Conservation (phyloP, 257 asterid species). For the Solanum virginianum region DNA sequence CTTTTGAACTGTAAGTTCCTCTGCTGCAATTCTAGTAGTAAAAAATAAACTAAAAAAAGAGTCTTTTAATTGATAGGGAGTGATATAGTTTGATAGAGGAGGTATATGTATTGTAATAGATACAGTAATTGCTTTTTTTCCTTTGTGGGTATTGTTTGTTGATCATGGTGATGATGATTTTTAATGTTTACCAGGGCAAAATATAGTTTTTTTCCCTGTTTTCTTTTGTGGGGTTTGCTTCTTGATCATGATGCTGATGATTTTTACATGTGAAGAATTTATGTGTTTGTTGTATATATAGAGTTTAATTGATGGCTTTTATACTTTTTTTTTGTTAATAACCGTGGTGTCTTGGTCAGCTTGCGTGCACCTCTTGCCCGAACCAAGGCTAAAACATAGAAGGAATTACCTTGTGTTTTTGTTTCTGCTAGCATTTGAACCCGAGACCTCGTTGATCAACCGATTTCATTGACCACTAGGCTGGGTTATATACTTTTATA, state of each 20-base stretch:
- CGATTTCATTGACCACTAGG: not conserved
- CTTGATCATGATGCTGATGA: not conserved
- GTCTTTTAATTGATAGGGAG: not conserved
- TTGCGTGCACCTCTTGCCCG: not conserved
- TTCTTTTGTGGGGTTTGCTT: not conserved
- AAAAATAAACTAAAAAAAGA: not conserved
- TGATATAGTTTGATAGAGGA: not conserved
- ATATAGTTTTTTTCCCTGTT: not conserved
- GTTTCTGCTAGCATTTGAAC: not conserved
- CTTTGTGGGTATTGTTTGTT: not conserved
- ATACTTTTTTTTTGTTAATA: not conserved
- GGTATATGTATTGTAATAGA: not conserved
- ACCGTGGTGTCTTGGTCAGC: not conserved
- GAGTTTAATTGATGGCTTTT: not conserved
- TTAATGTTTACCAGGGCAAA: not conserved
- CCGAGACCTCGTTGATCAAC: too few relatives aligned
- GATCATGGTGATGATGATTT: not conserved
- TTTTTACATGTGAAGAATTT: not conserved
- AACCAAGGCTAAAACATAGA: not conserved
- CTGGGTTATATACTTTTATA: not conserved
- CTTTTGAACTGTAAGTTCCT: conserved; percentile 1
- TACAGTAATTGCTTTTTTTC: not conserved
- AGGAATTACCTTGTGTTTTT: not conserved
- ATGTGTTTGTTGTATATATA: not conserved
- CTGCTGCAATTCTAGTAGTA: not conserved